phyloP scores from a whole-genome alignment of 2,329 filamentous ascomycete genomes.

The Byssothecium circinans region DNA sequence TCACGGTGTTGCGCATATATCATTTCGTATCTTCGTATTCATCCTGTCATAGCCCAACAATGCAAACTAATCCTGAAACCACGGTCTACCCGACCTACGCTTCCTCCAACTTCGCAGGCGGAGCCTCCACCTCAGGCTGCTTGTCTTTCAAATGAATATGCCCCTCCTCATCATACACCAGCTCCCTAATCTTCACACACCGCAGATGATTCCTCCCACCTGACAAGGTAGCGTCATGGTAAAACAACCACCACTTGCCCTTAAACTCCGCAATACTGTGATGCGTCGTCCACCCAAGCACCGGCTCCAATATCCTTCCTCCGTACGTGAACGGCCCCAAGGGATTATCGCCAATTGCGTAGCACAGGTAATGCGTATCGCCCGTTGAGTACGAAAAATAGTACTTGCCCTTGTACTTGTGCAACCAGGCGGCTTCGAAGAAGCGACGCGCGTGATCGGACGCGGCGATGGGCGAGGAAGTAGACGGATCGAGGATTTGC shows the following conservation, averaged over 20 bases:
- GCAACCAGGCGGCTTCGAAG: conserved; percentile 81
- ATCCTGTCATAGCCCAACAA: too few species aligned
- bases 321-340: conserved; percentile 73
- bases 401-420: conserved; percentile 69
- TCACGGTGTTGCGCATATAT: too few species aligned
- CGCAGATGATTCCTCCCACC: conserved; percentile 70
- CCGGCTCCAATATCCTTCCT: conserved; percentile 72
- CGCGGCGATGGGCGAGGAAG: conserved; percentile 59
- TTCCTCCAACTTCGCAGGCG: conserved; percentile 10
- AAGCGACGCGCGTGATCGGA: conserved; percentile 74
- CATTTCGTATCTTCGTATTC: too few species aligned
- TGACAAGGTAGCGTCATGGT: conserved; percentile 72
- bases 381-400: conserved; percentile 80
- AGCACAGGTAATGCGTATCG: conserved; percentile 74
- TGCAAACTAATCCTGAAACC: too few species aligned
- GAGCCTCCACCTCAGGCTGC: conserved; percentile 30
- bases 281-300: conserved; percentile 80
- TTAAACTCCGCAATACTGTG: conserved; percentile 76
- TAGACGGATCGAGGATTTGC: conserved; percentile 63
- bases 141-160: conserved; percentile 53
- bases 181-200: conserved; percentile 73
- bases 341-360: conserved; percentile 66
- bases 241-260: conserved; percentile 73
- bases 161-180: conserved; percentile 69
- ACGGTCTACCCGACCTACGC: too few species aligned